phyloP scores from a whole-genome alignment of 139 green algal species.

The Volvox africanus region DNA sequence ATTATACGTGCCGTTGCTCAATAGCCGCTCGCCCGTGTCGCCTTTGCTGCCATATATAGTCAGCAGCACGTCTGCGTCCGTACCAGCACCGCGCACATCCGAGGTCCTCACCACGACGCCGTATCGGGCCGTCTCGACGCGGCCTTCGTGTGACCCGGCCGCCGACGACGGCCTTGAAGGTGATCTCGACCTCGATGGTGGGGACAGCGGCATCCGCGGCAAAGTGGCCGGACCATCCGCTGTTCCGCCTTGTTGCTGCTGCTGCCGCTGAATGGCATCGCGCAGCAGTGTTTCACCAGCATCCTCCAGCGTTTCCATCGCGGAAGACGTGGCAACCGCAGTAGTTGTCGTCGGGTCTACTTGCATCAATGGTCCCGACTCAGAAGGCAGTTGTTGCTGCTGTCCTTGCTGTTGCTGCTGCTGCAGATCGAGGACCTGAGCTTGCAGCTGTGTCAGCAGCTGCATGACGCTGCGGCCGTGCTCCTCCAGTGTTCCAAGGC shows the following conservation, averaged over 20 bases:
- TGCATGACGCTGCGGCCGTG: background rate
- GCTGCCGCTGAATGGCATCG: too few species aligned
- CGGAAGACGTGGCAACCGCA: too few species aligned
- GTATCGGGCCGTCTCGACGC: background rate
- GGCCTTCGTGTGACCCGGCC: background rate
- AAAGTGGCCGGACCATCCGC: too few species aligned
- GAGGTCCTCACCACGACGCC: background rate
- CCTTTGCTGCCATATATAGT: background rate
- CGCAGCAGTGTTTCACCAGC: too few species aligned
- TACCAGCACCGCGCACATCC: background rate
- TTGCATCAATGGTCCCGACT: background rate
- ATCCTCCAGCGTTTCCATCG: too few species aligned
- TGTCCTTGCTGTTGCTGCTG: background rate
- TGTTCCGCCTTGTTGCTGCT: too few species aligned
- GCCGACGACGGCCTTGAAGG: background rate
- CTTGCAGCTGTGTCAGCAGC: background rate
- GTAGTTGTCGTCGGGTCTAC: background rate
- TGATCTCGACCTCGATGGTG: background rate
- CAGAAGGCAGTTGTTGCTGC: background rate
- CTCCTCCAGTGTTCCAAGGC: background rate
- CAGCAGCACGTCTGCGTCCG: background rate
- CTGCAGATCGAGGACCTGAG: slow-evolving; percentile 10
- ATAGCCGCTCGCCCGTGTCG: slow-evolving; percentile 22
- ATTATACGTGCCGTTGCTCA: background rate
- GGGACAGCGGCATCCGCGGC: background rate